Conservation (phyloP, 441 rosid genomes). For the Monsonia emarginata region DNA sequence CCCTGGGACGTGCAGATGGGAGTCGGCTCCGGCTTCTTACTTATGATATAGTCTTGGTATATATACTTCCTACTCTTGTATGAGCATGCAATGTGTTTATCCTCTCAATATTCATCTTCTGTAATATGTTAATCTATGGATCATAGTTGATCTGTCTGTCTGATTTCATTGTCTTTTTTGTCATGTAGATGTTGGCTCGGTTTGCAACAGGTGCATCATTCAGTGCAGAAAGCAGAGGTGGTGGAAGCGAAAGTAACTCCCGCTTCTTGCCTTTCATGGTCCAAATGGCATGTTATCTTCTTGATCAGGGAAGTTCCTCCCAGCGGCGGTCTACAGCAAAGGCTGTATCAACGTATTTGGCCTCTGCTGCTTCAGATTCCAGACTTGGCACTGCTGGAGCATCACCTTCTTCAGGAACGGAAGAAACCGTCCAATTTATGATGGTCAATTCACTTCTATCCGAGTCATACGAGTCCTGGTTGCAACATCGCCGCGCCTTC, state of each 20-base stretch:
- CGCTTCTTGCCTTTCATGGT: slow-evolving; percentile 93
- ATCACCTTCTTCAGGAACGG: slow-evolving; percentile 57
- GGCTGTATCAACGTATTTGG: slow-evolving; percentile 58
- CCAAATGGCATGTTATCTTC: slow-evolving; percentile 98
- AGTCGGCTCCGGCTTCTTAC: slow-evolving; percentile 89
- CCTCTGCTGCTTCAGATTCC: slow-evolving; percentile 48
- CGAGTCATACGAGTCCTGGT: slow-evolving; percentile 89
- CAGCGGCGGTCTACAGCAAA: slow-evolving; percentile 80
- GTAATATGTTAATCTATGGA: background rate
- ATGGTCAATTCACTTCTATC: slow-evolving; percentile 96
- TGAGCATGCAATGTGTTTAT: background rate
- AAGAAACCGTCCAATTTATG: slow-evolving; percentile 97
- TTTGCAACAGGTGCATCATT: slow-evolving; percentile 99
- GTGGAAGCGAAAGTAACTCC: slow-evolving; percentile 99
- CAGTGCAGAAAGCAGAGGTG: slow-evolving; percentile 82
- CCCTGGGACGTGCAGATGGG: slow-evolving; percentile 97
- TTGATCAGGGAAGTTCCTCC: slow-evolving; percentile 82
- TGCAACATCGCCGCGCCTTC: slow-evolving; percentile 80
- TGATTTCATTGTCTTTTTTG: slow-evolving; percentile 2
- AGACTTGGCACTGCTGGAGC: slow-evolving; percentile 46
- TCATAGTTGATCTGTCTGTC: background rate
- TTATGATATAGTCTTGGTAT: slow-evolving; percentile 93
- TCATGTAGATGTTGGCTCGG: slow-evolving; percentile 89
- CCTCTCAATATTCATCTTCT: background rate
- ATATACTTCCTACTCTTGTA: background rate